A percentile compares a stretch with the other conserved stretches of the same genome.
phyloP scores from a whole-genome alignment of 202 grass and related monocot genomes.

The Zizania palustris region DNA sequence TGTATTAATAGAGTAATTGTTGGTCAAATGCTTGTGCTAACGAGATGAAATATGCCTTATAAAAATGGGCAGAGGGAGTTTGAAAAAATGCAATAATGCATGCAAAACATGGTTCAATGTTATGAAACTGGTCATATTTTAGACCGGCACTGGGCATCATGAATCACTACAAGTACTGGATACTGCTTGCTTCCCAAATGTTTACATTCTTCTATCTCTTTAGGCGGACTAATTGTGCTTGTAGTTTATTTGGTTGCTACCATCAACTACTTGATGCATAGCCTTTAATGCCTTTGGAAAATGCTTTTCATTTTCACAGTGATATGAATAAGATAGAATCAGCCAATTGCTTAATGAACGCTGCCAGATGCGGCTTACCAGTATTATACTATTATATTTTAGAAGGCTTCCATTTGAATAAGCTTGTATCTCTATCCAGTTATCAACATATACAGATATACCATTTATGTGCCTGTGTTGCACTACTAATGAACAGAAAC shows the following conservation, averaged over 20 bases:
- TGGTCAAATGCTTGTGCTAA: too few species aligned
- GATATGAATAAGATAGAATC: neutral
- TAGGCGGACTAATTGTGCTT: neutral
- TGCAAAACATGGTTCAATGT: neutral
- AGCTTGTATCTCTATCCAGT: constrained; percentile 16
- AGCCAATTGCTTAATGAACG: constrained; percentile 8
- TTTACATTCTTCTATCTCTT: constrained; percentile 2
- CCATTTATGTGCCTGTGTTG: constrained; percentile 3
- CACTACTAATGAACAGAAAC: neutral
- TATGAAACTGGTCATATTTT: neutral
- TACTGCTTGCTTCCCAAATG: constrained; percentile 3
- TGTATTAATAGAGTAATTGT: too few species aligned
- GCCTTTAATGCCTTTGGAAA: neutral
- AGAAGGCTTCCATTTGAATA: constrained; percentile 10
- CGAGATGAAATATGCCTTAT: too few species aligned
- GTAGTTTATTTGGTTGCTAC: neutral
- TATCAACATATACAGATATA: neutral
- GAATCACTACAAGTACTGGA: neutral
- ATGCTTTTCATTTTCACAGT: neutral
- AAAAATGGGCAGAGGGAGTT: too few species aligned
- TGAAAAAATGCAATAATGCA: neutral
- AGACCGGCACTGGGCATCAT: neutral
- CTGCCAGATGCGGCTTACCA: neutral
- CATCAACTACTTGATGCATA: neutral
- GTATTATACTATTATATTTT: too few species aligned